phyloP scores from a whole-genome alignment of 108 stramenopile genomes.

The Chaetoceros tenuissimus region DNA sequence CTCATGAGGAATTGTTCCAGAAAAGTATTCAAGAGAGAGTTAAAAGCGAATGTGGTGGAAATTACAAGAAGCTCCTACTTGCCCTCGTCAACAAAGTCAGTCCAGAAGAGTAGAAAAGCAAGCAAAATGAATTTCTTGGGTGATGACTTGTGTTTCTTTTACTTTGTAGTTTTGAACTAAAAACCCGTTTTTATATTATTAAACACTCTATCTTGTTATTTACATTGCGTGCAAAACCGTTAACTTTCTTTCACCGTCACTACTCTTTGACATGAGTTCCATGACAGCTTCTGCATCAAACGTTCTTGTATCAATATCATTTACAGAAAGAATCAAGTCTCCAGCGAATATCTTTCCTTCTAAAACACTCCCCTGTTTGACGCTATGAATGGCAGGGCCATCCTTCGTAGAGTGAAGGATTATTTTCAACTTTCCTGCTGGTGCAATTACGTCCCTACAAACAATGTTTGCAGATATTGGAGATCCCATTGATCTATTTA shows the following conservation, averaged over 20 bases:
- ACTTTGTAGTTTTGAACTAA: background rate
- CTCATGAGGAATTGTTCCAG: constrained; percentile 44
- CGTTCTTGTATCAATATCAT: constrained; percentile 64
- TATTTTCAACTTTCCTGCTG: constrained; percentile 65
- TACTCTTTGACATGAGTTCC: constrained; percentile 53
- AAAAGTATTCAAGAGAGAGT: constrained; percentile 59
- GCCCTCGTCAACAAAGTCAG: constrained; percentile 44
- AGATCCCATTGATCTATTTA: background rate
- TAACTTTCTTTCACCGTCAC: constrained; percentile 50
- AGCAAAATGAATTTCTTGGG: background rate
- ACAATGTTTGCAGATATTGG: constrained; percentile 33
- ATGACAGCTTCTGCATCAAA: constrained; percentile 65
- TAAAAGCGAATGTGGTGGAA: constrained; percentile 31
- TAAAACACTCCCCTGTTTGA: constrained; percentile 52
- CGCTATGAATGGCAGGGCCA: constrained; percentile 66
- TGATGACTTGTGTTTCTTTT: background rate
- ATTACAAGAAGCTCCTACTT: constrained; percentile 37
- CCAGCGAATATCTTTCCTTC: constrained; percentile 69
- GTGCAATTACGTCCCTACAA: constrained; percentile 60
- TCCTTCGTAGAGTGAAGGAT: constrained; percentile 78
- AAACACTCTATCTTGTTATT: background rate
- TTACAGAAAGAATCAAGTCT: constrained; percentile 70
- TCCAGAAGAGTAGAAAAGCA: constrained; percentile 32
- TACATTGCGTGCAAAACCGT: constrained; percentile 40
- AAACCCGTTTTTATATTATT: background rate